Evolutionary conservation across 805 yeast species (phyloP).

Genomic region (Wickerhamomyces kurtzmanii): DNA sequence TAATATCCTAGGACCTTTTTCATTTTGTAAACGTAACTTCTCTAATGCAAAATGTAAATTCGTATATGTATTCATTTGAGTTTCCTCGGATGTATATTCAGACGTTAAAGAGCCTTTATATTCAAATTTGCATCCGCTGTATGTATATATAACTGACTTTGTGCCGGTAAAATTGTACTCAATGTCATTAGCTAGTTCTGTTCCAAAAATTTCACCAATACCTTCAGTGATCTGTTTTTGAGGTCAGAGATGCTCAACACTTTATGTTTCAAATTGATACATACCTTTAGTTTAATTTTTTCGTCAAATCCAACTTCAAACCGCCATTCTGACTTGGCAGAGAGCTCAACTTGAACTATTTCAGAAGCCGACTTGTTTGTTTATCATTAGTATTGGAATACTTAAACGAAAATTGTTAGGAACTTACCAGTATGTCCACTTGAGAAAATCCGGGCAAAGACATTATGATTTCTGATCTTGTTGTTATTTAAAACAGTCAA

Average conservation of each 20-base stretch:
- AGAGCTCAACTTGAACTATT: constrained; percentile 12
- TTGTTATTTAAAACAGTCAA: no score
- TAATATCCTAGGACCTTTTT: constrained; percentile 38
- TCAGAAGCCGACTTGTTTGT: no score
- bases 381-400: no score
- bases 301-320: constrained; percentile 53
- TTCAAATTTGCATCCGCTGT: constrained; percentile 51
- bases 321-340: constrained; percentile 58
- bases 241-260: constrained; percentile 1
- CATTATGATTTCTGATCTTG: no score
- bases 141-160: constrained; percentile 46
- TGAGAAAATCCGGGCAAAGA: no score
- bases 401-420: no score
- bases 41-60: constrained; percentile 75
- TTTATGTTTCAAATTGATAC: constrained; percentile 1
- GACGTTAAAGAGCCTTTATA: constrained; percentile 24
- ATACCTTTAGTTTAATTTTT: constrained; percentile 37
- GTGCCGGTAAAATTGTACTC: constrained; percentile 49
- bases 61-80: constrained; percentile 51
- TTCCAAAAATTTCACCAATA: constrained; percentile 84
- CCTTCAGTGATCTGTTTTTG: constrained; percentile 39
- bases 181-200: constrained; percentile 72
- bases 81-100: constrained; percentile 65
- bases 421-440: no score
- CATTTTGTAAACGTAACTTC: constrained; percentile 26